Evolutionary conservation across 495 filamentous ascomycete species (phyloP).

Genomic region (Apiosordaria backusii): DNA sequence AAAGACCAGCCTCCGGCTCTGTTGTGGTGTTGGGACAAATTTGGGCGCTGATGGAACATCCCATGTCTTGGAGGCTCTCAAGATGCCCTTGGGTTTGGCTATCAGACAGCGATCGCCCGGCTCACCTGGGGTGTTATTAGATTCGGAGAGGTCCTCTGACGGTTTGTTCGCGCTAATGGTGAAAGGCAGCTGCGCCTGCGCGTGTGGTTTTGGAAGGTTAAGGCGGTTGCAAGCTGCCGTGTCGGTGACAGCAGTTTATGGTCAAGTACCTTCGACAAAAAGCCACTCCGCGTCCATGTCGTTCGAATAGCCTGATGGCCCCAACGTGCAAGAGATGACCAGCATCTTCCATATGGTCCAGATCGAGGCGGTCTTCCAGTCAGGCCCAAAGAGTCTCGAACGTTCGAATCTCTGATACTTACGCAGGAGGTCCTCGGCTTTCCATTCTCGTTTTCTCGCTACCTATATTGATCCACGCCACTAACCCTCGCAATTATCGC

Average conservation of each 20-base stretch:
- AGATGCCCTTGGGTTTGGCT: slow-evolving; percentile 25
- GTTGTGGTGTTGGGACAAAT: slow-evolving; percentile 27
- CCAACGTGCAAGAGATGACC: too few species aligned
- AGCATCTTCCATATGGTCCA: slow-evolving; percentile 61
- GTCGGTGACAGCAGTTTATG: too few species aligned
- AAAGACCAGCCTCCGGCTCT: slow-evolving; percentile 26
- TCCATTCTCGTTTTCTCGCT: too few species aligned
- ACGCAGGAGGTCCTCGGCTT: slow-evolving; percentile 65
- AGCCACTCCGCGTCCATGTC: too few species aligned
- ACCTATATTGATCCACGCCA: too few species aligned
- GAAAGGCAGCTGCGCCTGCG: too few species aligned
- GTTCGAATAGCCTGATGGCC: too few species aligned
- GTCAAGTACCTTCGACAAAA: background rate
- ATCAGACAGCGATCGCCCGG: slow-evolving; percentile 16
- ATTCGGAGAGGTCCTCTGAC: too few species aligned
- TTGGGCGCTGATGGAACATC: slow-evolving; percentile 14
- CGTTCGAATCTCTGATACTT: slow-evolving; percentile 82
- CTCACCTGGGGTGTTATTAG: background rate
- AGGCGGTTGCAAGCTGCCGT: too few species aligned
- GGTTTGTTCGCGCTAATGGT: too few species aligned
- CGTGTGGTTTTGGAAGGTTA: too few species aligned
- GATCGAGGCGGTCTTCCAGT: slow-evolving; percentile 76
- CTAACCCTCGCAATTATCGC: too few species aligned
- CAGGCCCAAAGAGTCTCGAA: slow-evolving; percentile 77
- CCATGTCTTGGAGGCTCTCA: slow-evolving; percentile 25